Base-by-base conservation (phyloP, 2,329 filamentous ascomycete genomes). In the Pseudopithomyces chartarum region DNA sequence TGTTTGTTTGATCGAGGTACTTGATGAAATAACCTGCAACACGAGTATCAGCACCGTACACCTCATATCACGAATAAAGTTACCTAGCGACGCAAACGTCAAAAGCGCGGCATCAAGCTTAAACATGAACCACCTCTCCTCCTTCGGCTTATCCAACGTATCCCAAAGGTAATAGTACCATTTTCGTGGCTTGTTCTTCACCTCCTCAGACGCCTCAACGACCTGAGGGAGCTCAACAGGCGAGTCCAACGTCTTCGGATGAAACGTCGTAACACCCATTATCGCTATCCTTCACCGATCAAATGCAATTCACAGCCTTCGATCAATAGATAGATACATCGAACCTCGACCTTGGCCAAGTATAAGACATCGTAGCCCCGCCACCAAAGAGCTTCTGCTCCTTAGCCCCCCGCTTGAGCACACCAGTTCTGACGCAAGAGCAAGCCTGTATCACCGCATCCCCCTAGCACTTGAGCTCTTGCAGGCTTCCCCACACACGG, bases 151-250 rank as follows among this genome's bases (percentile, higher is more conserved):
- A 61, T 84, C 82, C 19, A 82, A 75, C 1, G 78, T 81, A 67
- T 84, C 82, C 81, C 81, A 84, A 44, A 84, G 69, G 54, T 82
- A 83, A 59, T 76, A 78, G 44, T 77, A 73, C 81, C 80, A 83
- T 72, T 67, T 81, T 8, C 69, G 52, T 22, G 44, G 61, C 47
- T 55, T 65, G 23, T 55, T 48, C 45, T 61, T 54, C 23, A 54
- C 48, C 48, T 56, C 58, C 20, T 51, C 48, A 3, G 48, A 51
- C 6, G 38, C 48, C n/a, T 42, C 36, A 15, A 51, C 17, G 17
- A 51, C 38, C 12, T 33, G 23, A 43, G 48, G 42, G 15, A 38
- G 20, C n/a, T 40, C 38, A 26, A 13, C 10, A 3, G 54, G 40
- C 13, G 46, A 40, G 17, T 22, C 39, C 12, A 46, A 22, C 42